A percentile compares a stretch with the other conserved stretches of the same genome.
phyloP scores from a whole-genome alignment of 2,329 filamentous ascomycete species.

The Stromatinia cepivora region DNA sequence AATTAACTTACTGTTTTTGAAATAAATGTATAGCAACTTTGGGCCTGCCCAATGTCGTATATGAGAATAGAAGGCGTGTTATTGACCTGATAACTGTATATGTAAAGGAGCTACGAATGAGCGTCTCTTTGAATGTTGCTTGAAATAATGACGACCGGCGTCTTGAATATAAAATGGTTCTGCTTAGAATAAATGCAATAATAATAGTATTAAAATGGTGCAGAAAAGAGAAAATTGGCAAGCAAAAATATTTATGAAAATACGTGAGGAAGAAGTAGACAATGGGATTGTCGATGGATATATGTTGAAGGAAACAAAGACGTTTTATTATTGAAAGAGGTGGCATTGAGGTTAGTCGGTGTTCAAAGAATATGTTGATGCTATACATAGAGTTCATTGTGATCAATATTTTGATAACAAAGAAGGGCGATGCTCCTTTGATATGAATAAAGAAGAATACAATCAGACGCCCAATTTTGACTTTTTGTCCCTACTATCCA shows the following conservation, averaged over 20 bases:
- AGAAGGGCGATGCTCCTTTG: not conserved
- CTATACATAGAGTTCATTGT: not conserved
- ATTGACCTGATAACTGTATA: conserved; percentile 2
- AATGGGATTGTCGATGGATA: conserved; percentile 21
- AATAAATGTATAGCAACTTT: not conserved
- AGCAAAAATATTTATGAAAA: not conserved
- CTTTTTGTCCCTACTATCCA: not conserved
- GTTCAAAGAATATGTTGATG: not conserved
- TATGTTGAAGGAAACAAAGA: conserved; percentile 15
- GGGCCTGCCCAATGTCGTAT: conserved; percentile 12
- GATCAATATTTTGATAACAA: not conserved
- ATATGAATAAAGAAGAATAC: not conserved
- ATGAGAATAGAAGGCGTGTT: not conserved
- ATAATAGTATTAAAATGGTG: not conserved
- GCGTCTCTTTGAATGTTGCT: not conserved
- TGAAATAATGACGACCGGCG: conserved; percentile 13
- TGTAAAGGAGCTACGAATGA: not conserved
- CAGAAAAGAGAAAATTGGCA: not conserved
- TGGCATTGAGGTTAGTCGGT: no score
- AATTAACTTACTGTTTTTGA: conserved; percentile 2
- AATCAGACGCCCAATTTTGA: not conserved
- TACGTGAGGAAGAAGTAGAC: not conserved
- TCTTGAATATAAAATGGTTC: not conserved
- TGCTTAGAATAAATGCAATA: not conserved
- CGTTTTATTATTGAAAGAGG: not conserved